Conservation (phyloP, 1,139 yeast genomes). For the Debaryomyces fabryi region DNA sequence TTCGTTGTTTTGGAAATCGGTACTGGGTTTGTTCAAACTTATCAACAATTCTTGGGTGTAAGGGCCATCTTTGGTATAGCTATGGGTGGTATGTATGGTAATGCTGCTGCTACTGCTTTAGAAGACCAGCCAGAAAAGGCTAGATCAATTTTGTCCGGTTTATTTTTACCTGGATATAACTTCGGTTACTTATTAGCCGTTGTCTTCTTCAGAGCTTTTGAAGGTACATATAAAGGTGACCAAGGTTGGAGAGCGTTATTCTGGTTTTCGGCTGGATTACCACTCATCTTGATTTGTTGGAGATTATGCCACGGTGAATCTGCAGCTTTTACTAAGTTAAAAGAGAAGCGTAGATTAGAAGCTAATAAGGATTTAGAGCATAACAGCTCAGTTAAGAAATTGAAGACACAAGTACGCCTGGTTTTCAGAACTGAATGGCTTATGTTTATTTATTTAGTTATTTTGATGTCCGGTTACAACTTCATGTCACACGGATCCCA, state of each 20-base stretch:
- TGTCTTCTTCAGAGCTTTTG: constrained; percentile 50
- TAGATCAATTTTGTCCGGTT: constrained; percentile 40
- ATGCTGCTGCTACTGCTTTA: constrained; percentile 36
- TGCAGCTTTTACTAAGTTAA: constrained; percentile 24
- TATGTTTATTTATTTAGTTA: constrained; percentile 44
- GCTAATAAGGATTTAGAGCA: constrained; percentile 10
- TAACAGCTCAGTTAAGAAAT: not conserved
- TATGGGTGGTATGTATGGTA: constrained; percentile 45
- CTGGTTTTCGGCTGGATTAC: constrained; percentile 75
- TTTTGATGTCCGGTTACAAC: constrained; percentile 52
- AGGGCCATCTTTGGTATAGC: constrained; percentile 42
- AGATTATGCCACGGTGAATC: constrained; percentile 39
- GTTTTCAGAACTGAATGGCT: constrained; percentile 45
- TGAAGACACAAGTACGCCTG: constrained; percentile 15
- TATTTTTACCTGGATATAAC: constrained; percentile 44
- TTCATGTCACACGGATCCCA: constrained; percentile 60
- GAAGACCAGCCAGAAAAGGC: constrained; percentile 40
- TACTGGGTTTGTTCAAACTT: constrained; percentile 69
- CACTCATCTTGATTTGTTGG: constrained; percentile 37
- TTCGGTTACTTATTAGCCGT: constrained; percentile 42
- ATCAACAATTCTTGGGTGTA: constrained; percentile 67
- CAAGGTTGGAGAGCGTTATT: constrained; percentile 72
- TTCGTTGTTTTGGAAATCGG: constrained; percentile 68
- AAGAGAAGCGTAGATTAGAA: constrained; percentile 18
- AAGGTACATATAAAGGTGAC: constrained; percentile 53